phyloP scores from a whole-genome alignment of 164 flowering plant genomes.

The Vitis amurensis region DNA sequence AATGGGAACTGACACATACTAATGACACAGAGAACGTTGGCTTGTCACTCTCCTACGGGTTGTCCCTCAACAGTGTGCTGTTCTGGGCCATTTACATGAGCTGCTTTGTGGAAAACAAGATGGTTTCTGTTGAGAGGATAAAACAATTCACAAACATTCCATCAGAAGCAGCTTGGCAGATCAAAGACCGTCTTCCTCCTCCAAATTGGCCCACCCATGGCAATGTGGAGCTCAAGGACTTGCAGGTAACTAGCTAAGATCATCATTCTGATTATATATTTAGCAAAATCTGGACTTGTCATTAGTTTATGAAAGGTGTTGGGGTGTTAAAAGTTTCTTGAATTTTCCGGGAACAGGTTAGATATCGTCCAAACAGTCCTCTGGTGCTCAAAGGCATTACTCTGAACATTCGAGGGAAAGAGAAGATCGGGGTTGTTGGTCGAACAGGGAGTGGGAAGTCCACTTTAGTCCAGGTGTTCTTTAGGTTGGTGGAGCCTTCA shows the following conservation, averaged over 20 bases:
- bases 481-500: slow-evolving; percentile 86
- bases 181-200: slow-evolving; percentile 57
- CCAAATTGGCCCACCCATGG: slow-evolving; percentile 87
- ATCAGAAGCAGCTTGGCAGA: slow-evolving; percentile 83
- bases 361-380: slow-evolving; percentile 88
- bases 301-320: too few species aligned
- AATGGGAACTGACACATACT: not conserved
- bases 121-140: slow-evolving; percentile 95
- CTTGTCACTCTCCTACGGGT: slow-evolving; percentile 83
- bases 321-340: too few species aligned
- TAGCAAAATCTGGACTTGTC: too few species aligned
- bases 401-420: slow-evolving; percentile 74
- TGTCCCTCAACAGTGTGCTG: slow-evolving; percentile 70
- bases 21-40: slow-evolving; percentile 68
- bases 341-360: slow-evolving; percentile 49
- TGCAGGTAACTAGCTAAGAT: slow-evolving; percentile 52
- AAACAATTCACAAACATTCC: slow-evolving; percentile 77
- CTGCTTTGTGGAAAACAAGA: slow-evolving; percentile 78
- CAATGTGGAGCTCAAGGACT: slow-evolving; percentile 56
- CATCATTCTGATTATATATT: not conserved
- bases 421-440: slow-evolving; percentile 95
- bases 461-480: slow-evolving; percentile 83
- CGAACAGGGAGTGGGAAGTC: slow-evolving; percentile 97
- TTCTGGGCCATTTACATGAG: slow-evolving; percentile 69
- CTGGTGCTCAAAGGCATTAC: slow-evolving; percentile 80